These are phyloP conservation scores for Lodderomyces pseudojiufengensis DNA, from an alignment of 1,139 yeast genomes.

Conservation along the genomic window DNA sequence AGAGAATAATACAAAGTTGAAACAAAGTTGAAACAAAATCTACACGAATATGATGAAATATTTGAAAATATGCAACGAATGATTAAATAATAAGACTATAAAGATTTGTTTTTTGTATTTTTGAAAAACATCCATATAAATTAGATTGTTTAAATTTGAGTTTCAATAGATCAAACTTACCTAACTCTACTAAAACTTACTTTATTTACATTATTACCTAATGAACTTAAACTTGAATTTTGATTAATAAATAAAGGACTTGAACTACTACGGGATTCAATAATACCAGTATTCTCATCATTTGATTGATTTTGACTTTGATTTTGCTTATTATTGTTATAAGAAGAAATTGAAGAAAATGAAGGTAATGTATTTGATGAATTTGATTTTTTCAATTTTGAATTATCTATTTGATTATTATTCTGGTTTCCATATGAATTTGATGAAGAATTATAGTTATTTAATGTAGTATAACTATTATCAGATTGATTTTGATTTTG, in stretches of 20 bases:
- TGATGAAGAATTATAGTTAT: neutral
- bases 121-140: too few relatives aligned
- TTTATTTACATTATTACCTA: slow-evolving; percentile 11
- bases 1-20: too few relatives aligned
- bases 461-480: neutral
- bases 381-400: slow-evolving; percentile 9
- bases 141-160: too few relatives aligned
- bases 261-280: too few relatives aligned
- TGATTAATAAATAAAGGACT: slow-evolving; percentile 3
- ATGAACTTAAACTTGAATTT: slow-evolving; percentile 6
- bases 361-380: slow-evolving; percentile 13
- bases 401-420: neutral
- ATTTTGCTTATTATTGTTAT: too few relatives aligned
- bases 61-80: too few relatives aligned
- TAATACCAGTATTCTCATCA: too few relatives aligned
- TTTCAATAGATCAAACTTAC: slow-evolving; percentile 13
- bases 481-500: neutral
- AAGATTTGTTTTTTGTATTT: too few relatives aligned
- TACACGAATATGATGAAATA: too few relatives aligned
- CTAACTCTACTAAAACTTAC: slow-evolving; percentile 35
- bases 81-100: too few relatives aligned
- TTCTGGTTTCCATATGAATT: too few relatives aligned
- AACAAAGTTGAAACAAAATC: too few relatives aligned
- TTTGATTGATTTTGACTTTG: neutral
- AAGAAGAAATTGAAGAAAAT: neutral